Evolutionary conservation across 2,329 filamentous ascomycete genomes (phyloP), one percentile per base, ranked within the genome.

Genomic region (Alternaria arbusti): DNA sequence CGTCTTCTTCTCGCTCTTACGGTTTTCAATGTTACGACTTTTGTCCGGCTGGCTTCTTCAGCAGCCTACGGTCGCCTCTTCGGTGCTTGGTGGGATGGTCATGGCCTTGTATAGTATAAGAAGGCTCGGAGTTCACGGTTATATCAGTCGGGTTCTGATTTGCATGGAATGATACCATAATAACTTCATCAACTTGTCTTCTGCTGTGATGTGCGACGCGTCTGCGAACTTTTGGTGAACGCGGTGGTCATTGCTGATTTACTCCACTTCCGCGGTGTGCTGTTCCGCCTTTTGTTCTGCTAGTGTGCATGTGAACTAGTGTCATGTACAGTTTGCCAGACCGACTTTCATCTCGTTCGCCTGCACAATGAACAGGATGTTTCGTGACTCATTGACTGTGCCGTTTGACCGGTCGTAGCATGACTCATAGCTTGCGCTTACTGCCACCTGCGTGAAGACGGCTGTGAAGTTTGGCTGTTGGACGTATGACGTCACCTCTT

Each of bases 51-150:
- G 67, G 62, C 69, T 65, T 64, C 62, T 67, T 68, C 65, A 22
- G 17, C 49, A 70, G 65, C 79, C 71, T 87, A 88, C 72, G 90
- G 86, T 45, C 83, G 93, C 60, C 85, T 40, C 36, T 89, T 65
- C 92, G 92, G 76, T 75, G 74, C 74, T 74, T 68, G 68, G 71
- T 71, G 70, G 74, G 71, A 74, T 74, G 72, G 72, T 76, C 69
- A 76, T 65, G 64, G 72, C 71, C 74, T 74, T 75, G 73, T 74
- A 75, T 69, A 69, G 70, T 71, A 77, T 28, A 61, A 22, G 45
- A 30, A 57, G 74, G 74, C 74, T 74, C 69, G 74, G 74, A 77
- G 74, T 77, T 76, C 43, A 75, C 71, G 74, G 72, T 74, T 66
- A 74, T 65, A 71, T 70, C 70, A 71, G 66, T 74, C 57, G 54